Conservation (phyloP, 2,329 filamentous ascomycete species). For the Calonectria hongkongensis region DNA sequence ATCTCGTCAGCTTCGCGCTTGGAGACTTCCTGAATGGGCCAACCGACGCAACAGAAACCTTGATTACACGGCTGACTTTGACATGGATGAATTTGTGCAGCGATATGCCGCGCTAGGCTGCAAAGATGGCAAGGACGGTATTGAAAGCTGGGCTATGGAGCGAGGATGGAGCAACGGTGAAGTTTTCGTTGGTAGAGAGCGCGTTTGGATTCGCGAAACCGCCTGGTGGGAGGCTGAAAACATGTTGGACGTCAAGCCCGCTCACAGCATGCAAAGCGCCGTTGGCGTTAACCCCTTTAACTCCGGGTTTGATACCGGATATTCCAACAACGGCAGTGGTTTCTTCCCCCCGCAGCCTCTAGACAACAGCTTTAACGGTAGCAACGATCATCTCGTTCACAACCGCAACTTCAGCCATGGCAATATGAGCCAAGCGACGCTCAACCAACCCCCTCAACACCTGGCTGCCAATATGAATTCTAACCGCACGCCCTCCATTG, state of each 20-base stretch:
- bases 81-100: conserved; percentile 91
- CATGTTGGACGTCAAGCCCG: conserved; percentile 92
- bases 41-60: conserved; percentile 93
- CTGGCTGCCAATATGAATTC: conserved; percentile 44
- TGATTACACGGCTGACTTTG: conserved; percentile 98
- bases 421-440: conserved; percentile 73
- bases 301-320: conserved; percentile 79
- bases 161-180: conserved; percentile 99
- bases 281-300: conserved; percentile 67
- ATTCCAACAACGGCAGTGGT: conserved; percentile 79
- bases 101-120: conserved; percentile 91
- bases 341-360: conserved; percentile 82
- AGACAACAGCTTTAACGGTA: conserved; percentile 78
- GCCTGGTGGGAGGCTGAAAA: conserved; percentile 99
- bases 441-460: conserved; percentile 63
- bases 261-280: conserved; percentile 65
- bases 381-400: conserved; percentile 82
- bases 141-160: conserved; percentile 95
- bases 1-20: conserved; percentile 92
- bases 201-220: conserved; percentile 94
- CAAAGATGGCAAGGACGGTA: conserved; percentile 91
- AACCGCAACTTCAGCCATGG: conserved; percentile 74
- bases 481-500: conserved; percentile 74
- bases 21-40: conserved; percentile 96
- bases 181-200: conserved; percentile 91